Conservation (phyloP, 2,329 filamentous ascomycete species). For the Penicillium hesseltinei region DNA sequence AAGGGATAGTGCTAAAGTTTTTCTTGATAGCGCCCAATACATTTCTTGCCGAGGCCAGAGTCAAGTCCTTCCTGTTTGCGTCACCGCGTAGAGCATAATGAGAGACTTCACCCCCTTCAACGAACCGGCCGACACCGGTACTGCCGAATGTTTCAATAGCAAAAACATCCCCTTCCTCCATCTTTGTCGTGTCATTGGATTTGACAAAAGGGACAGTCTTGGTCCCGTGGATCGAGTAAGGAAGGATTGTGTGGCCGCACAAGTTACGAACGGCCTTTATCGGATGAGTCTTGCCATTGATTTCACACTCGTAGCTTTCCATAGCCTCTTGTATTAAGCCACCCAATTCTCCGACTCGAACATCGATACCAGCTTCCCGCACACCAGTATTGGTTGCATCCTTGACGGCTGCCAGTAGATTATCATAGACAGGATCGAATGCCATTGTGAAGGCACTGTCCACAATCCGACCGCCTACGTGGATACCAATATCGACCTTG, state of each 20-base stretch:
- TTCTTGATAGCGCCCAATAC: too few species aligned
- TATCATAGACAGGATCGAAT: constrained; percentile 73
- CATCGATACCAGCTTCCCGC: constrained; percentile 54
- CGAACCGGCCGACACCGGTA: constrained; percentile 50
- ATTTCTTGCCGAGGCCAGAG: too few species aligned
- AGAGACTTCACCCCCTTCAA: constrained; percentile 39
- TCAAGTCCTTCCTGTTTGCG: constrained; percentile 32
- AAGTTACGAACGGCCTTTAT: constrained; percentile 57
- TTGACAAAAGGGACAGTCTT: constrained; percentile 58
- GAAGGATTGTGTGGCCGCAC: constrained; percentile 55
- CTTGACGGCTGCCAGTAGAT: constrained; percentile 66
- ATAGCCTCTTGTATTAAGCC: constrained; percentile 59
- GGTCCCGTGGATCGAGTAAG: constrained; percentile 55
- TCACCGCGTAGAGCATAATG: constrained; percentile 41
- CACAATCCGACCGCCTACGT: constrained; percentile 75
- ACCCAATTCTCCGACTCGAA: constrained; percentile 54
- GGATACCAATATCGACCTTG: constrained; percentile 80
- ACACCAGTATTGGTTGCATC: constrained; percentile 64
- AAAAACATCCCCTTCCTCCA: constrained; percentile 60
- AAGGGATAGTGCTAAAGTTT: too few species aligned
- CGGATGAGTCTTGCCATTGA: constrained; percentile 52
- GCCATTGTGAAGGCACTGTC: constrained; percentile 78
- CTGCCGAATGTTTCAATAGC: constrained; percentile 60
- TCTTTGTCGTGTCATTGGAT: constrained; percentile 49
- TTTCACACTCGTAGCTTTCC: constrained; percentile 61